Percentiles rank a stretch among this genome's conserved stretches.
Conservation (phyloP, 371 early-diverging fungal species). For the Mucor indicus region DNA sequence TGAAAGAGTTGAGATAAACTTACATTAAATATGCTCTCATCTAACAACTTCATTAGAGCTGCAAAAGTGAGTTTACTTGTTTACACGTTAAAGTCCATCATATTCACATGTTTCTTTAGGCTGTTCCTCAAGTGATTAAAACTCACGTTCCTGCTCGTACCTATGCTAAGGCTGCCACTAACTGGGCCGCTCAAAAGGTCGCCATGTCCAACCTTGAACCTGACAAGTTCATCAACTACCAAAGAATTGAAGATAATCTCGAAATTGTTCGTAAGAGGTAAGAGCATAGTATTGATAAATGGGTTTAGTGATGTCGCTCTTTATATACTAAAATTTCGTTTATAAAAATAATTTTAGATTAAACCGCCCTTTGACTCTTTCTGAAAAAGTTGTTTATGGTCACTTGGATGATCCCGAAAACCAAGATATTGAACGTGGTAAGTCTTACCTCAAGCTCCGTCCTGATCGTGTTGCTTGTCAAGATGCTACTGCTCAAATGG, state of each 20-base stretch:
- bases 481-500: constrained; percentile 98
- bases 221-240: constrained; percentile 89
- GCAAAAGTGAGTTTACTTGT: constrained; percentile 20
- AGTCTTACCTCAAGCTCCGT: constrained; percentile 85
- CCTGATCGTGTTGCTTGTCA: constrained; percentile 97
- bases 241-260: constrained; percentile 88
- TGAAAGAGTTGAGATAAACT: constrained; percentile 14
- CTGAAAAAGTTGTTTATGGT: constrained; percentile 95
- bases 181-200: constrained; percentile 65
- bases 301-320: neutral
- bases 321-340: neutral
- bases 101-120: constrained; percentile 12
- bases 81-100: neutral
- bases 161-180: constrained; percentile 50
- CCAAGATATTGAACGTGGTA: constrained; percentile 82
- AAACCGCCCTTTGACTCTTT: constrained; percentile 81
- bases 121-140: constrained; percentile 29
- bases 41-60: constrained; percentile 27
- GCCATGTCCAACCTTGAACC: constrained; percentile 82
- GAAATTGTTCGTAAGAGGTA: constrained; percentile 86
- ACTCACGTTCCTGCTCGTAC: constrained; percentile 31
- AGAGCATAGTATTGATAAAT: constrained; percentile 7
- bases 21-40: constrained; percentile 28
- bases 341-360: constrained; percentile 37
- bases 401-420: constrained; percentile 88